Percentiles rank a stretch among this genome's conserved stretches.
Conservation (phyloP, 1,139 yeast species). For the Protomyces inundatus region DNA sequence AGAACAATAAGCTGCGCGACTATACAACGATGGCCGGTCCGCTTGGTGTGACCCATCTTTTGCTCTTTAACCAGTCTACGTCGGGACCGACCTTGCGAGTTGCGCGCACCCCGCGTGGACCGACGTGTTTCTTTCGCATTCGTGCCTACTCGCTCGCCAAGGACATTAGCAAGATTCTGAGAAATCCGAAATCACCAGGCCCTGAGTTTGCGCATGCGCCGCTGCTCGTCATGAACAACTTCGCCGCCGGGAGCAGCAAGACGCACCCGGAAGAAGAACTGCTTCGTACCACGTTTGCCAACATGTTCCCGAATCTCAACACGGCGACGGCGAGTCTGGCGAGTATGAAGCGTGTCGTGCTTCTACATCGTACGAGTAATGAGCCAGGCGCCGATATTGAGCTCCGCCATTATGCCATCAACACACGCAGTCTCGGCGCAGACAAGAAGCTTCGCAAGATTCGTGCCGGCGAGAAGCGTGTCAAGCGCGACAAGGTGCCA, state of each 20-base stretch:
- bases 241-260: slow-evolving; percentile 44
- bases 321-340: slow-evolving; percentile 70
- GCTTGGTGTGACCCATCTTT: slow-evolving; percentile 80
- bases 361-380: slow-evolving; percentile 60
- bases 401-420: slow-evolving; percentile 83
- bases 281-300: slow-evolving; percentile 84
- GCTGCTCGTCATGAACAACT: slow-evolving; percentile 83
- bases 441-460: slow-evolving; percentile 74
- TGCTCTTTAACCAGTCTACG: slow-evolving; percentile 75
- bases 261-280: slow-evolving; percentile 53
- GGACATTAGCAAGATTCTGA: slow-evolving; percentile 68
- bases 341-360: slow-evolving; percentile 74
- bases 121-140: slow-evolving; percentile 79
- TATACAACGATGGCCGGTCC: slow-evolving; percentile 97
- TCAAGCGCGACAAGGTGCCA: slow-evolving; percentile 60
- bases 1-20: slow-evolving; percentile 79
- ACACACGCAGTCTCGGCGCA: slow-evolving; percentile 80
- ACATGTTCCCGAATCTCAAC: slow-evolving; percentile 89
- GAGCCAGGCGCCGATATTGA: slow-evolving; percentile 67
- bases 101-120: slow-evolving; percentile 89
- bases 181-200: slow-evolving; percentile 62
- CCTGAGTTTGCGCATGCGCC: slow-evolving; percentile 74
- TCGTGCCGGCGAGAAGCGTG: slow-evolving; percentile 41
- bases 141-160: slow-evolving; percentile 71
- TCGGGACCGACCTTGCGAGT: slow-evolving; percentile 77